A percentile compares a stretch with the other conserved stretches of the same genome.
Evolutionary conservation across 352 stramenopile genomes (phyloP).

Genomic region (Globisporangium polare): DNA sequence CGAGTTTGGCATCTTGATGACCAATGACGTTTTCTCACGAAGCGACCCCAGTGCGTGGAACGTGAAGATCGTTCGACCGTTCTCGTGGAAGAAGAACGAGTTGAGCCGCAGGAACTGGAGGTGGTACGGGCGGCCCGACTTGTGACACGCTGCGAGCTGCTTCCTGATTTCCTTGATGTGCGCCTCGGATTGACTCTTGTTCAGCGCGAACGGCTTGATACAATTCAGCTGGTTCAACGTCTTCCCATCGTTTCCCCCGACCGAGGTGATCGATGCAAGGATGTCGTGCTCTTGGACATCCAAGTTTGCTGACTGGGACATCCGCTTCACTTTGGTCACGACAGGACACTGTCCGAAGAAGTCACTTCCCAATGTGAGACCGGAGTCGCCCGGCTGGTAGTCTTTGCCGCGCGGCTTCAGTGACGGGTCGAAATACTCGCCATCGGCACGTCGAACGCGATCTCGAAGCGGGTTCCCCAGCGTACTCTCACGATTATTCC

Average conservation of each 20-base stretch:
- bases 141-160: conserved; percentile 25
- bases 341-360: conserved; percentile 60
- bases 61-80: conserved; percentile 35
- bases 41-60: conserved; percentile 33
- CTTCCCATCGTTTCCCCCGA: conserved; percentile 23
- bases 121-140: conserved; percentile 33
- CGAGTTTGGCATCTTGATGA: conserved; percentile 41
- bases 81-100: conserved; percentile 51
- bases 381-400: conserved; percentile 33
- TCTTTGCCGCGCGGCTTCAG: conserved; percentile 25
- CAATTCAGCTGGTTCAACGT: conserved; percentile 36
- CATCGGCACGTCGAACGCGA: conserved; percentile 8
- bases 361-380: conserved; percentile 39
- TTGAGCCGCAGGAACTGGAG: conserved; percentile 53
- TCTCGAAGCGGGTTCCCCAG: conserved; percentile 29
- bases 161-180: conserved; percentile 33
- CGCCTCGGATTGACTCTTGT: conserved; percentile 18
- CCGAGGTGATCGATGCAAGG: conserved; percentile 32
- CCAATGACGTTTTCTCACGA: conserved; percentile 18
- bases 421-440: conserved; percentile 33
- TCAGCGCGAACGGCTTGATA: conserved; percentile 46
- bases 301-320: conserved; percentile 21
- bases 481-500: conserved; percentile 30
- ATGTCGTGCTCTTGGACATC: conserved; percentile 29
- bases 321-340: conserved; percentile 28